phyloP scores from a whole-genome alignment of 1,284 basidiomycete species.

The Apiotrichum mycotoxinovorans region DNA sequence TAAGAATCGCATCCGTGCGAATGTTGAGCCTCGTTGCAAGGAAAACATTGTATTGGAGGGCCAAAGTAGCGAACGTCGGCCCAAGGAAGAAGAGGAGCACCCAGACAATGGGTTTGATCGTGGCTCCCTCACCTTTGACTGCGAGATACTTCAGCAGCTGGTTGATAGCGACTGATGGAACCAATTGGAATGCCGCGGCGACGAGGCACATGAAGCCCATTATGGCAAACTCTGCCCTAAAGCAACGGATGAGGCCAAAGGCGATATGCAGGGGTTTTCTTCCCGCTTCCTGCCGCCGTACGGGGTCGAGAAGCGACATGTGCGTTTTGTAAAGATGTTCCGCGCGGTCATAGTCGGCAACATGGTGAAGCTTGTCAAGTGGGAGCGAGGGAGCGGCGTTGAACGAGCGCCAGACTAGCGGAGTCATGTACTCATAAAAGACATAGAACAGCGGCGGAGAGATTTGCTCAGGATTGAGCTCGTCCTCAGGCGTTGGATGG shows the following conservation, averaged over 20 bases:
- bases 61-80: conserved; percentile 49
- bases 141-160: conserved; percentile 55
- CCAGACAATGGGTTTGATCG: conserved; percentile 61
- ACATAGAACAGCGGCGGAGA: conserved; percentile 59
- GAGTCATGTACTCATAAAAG: conserved; percentile 61
- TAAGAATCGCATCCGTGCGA: conserved; percentile 61
- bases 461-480: conserved; percentile 62
- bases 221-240: conserved; percentile 32
- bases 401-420: conserved; percentile 53
- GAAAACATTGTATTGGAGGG: conserved; percentile 48
- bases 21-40: conserved; percentile 52
- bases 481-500: conserved; percentile 45
- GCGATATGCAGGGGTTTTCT: conserved; percentile 36
- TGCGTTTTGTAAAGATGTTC: conserved; percentile 48
- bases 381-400: conserved; percentile 33
- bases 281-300: conserved; percentile 34
- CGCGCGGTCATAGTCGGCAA: conserved; percentile 60
- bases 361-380: conserved; percentile 53
- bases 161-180: conserved; percentile 55
- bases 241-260: conserved; percentile 26
- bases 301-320: conserved; percentile 45
- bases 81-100: conserved; percentile 58
- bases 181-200: conserved; percentile 44
- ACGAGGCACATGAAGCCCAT: conserved; percentile 33
- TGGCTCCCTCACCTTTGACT: conserved; percentile 44